Conservation (phyloP, 352 stramenopile genomes). For the Peronospora destructor region DNA sequence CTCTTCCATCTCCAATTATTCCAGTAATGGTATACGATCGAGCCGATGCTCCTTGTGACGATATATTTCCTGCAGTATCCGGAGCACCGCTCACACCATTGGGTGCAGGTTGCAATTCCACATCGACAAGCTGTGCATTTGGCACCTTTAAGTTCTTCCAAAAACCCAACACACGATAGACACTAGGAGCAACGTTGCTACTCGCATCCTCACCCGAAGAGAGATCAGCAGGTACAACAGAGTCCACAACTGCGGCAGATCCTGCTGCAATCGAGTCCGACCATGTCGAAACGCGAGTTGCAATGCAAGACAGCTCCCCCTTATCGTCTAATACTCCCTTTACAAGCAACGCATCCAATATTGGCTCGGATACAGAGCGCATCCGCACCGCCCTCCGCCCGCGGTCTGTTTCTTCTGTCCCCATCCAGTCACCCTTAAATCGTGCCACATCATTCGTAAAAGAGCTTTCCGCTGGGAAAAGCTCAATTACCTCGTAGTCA, state of each 20-base stretch:
- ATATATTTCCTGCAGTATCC: constrained; percentile 17
- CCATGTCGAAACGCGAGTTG: constrained; percentile 38
- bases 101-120: constrained; percentile 49
- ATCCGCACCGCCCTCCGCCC: constrained; percentile 57
- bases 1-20: constrained; percentile 63
- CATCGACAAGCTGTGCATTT: constrained; percentile 64
- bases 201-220: constrained; percentile 1
- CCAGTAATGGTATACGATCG: constrained; percentile 48
- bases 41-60: constrained; percentile 11
- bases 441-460: constrained; percentile 12
- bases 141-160: constrained; percentile 72
- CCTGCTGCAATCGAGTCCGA: constrained; percentile 31
- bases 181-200: constrained; percentile 6
- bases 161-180: constrained; percentile 59
- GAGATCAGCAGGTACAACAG: constrained; percentile 8
- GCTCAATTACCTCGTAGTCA: constrained; percentile 82
- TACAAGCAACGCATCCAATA: constrained; percentile 48
- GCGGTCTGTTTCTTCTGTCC: constrained; percentile 62
- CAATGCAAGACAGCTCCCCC: constrained; percentile 55
- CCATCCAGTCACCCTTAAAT: constrained; percentile 73
- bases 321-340: constrained; percentile 66
- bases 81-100: constrained; percentile 10
- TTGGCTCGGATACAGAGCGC: constrained; percentile 47
- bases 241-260: constrained; percentile 8
- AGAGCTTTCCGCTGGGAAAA: constrained; percentile 31